Conservation (phyloP, 352 stramenopile genomes). For the Phytophthora europaea region DNA sequence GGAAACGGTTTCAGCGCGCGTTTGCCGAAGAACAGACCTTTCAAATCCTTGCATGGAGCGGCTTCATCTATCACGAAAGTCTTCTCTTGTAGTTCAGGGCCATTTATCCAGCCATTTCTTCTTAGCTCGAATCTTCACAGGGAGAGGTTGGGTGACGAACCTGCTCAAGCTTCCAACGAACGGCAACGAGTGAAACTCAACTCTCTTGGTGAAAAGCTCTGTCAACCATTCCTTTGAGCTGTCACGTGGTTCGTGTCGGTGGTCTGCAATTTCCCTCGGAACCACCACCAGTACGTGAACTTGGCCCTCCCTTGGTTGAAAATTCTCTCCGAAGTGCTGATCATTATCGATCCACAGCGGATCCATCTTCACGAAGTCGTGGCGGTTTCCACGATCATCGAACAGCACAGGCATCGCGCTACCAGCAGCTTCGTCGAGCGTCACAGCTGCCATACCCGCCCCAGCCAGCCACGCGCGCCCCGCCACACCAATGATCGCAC, state of each 20-base stretch:
- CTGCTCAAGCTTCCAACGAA: not conserved
- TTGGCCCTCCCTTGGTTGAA: not conserved
- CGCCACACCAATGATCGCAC: too few relatives aligned
- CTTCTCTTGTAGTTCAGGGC: conserved; percentile 14
- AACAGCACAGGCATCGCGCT: too few relatives aligned
- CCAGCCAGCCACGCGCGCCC: not conserved
- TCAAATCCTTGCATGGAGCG: conserved; percentile 12
- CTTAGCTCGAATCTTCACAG: conserved; percentile 21
- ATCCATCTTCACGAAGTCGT: not conserved
- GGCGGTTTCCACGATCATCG: not conserved
- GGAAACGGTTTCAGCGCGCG: conserved; percentile 1
- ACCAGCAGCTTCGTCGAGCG: too few relatives aligned
- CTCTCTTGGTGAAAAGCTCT: not conserved
- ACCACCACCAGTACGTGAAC: conserved; percentile 10
- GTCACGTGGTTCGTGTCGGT: not conserved
- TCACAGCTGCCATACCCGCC: not conserved
- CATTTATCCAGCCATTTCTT: conserved; percentile 13
- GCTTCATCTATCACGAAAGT: conserved; percentile 13
- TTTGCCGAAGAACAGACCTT: conserved; percentile 11
- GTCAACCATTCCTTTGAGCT: not conserved
- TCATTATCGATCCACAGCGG: not conserved
- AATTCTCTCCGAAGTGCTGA: not conserved
- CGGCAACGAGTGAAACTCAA: not conserved
- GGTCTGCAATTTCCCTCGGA: not conserved
- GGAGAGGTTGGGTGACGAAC: conserved; percentile 10